These are phyloP conservation scores for Boletus hoseneyae DNA, from an alignment of 1,284 basidiomycete species.

Conservation along the genomic window DNA sequence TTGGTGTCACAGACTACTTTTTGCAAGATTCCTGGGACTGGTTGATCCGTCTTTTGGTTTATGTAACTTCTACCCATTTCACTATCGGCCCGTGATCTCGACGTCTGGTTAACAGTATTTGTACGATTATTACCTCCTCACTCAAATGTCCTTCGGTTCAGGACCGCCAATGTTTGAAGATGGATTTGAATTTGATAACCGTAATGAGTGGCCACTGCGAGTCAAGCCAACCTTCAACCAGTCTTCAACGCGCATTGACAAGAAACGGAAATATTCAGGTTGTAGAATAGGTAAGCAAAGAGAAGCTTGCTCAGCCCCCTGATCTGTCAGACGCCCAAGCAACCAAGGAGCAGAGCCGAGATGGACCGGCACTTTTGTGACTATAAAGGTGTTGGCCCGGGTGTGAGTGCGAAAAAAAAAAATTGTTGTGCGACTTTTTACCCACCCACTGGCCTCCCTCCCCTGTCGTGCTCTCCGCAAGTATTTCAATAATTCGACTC, in stretches of 20 bases:
- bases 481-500: not conserved
- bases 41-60: not conserved
- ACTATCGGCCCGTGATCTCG: not conserved
- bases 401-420: not conserved
- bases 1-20: not conserved
- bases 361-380: not conserved
- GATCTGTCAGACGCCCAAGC: not conserved
- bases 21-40: not conserved
- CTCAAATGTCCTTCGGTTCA: not conserved
- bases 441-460: not conserved
- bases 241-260: no score
- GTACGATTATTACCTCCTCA: not conserved
- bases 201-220: no score
- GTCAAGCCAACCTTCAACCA: no score
- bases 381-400: not conserved
- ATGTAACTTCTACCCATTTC: not conserved
- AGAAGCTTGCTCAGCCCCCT: no score
- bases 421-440: not conserved
- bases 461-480: not conserved
- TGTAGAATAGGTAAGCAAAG: no score
- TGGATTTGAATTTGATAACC: no score
- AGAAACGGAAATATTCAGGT: no score
- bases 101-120: not conserved
- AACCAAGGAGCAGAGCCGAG: not conserved
- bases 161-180: not conserved